Evolutionary conservation across 768 basidiomycete genomes (phyloP).

Genomic region (Hygrocybe punicea): DNA sequence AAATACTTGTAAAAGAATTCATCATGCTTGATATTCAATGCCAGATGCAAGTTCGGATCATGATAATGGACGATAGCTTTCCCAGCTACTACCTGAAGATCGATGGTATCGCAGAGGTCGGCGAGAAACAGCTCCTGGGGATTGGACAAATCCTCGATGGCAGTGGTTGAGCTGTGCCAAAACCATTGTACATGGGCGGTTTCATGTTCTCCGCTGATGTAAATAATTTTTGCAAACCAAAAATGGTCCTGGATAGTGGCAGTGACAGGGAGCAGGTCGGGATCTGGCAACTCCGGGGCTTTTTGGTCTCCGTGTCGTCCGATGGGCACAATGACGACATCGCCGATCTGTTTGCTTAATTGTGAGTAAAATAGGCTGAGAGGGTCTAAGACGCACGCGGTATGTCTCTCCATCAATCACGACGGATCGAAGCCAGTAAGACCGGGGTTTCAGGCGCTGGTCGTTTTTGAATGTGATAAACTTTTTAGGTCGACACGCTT

Average conservation of each 20-base stretch:
- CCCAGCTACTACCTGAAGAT: conserved; percentile 41
- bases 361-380: neutral
- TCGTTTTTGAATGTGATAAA: conserved; percentile 20
- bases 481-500: conserved; percentile 23
- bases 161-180: conserved; percentile 61
- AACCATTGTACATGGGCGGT: conserved; percentile 71
- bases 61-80: conserved; percentile 47
- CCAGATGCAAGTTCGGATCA: conserved; percentile 17
- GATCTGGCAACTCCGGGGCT: conserved; percentile 34
- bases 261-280: neutral
- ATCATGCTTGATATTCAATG: conserved; percentile 26
- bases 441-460: conserved; percentile 15
- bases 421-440: conserved; percentile 39
- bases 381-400: conserved; percentile 30
- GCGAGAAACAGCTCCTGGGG: conserved; percentile 65
- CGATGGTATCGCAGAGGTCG: conserved; percentile 47
- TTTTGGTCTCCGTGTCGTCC: conserved; percentile 29
- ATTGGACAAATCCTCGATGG: conserved; percentile 58
- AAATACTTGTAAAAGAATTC: conserved; percentile 60
- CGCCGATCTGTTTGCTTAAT: conserved; percentile 48
- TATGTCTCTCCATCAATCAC: conserved; percentile 45
- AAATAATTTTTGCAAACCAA: conserved; percentile 69
- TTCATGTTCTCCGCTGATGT: conserved; percentile 43
- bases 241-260: conserved; percentile 54
- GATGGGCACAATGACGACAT: conserved; percentile 53